Evolutionary conservation across 306 rosid species (phyloP).

Genomic region (Acacia crassicarpa): DNA sequence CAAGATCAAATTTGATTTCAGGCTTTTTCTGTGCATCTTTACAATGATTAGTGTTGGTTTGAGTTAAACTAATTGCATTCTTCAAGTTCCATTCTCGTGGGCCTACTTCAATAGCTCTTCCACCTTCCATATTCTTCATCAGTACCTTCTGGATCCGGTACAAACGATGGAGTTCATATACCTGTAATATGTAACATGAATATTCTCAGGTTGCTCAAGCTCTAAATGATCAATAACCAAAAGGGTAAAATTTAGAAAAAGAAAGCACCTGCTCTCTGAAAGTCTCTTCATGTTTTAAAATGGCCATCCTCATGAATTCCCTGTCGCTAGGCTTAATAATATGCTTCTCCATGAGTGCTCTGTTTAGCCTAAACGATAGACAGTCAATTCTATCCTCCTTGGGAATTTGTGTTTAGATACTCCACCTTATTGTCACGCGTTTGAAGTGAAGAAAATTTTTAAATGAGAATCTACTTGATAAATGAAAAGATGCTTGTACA

Average conservation of each 20-base stretch:
- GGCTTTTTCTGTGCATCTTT: constrained; percentile 35
- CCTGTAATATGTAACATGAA: constrained; percentile 42
- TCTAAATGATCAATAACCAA: too few relatives aligned
- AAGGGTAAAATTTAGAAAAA: background rate
- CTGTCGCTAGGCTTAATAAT: constrained; percentile 58
- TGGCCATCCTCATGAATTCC: constrained; percentile 89
- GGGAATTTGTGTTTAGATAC: constrained; percentile 33
- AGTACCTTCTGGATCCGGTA: constrained; percentile 76
- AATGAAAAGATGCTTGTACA: constrained; percentile 32
- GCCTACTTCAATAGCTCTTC: constrained; percentile 37
- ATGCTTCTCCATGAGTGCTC: constrained; percentile 67
- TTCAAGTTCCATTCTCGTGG: constrained; percentile 50
- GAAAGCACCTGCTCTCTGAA: constrained; percentile 84
- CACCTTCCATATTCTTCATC: constrained; percentile 61
- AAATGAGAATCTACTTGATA: constrained; percentile 25
- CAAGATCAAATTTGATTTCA: constrained; percentile 60
- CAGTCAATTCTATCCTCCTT: constrained; percentile 19
- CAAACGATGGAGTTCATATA: constrained; percentile 84
- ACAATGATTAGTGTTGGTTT: constrained; percentile 27
- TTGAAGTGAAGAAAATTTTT: constrained; percentile 36
- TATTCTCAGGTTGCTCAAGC: background rate
- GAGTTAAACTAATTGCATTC: constrained; percentile 49
- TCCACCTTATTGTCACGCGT: constrained; percentile 33
- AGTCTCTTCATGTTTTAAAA: constrained; percentile 86
- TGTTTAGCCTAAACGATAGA: constrained; percentile 17